A percentile compares a stretch with the other conserved stretches of the same genome.
These are phyloP conservation scores for Microdochium paspali DNA, from an alignment of 2,329 filamentous ascomycete genomes.

Conservation along the genomic window DNA sequence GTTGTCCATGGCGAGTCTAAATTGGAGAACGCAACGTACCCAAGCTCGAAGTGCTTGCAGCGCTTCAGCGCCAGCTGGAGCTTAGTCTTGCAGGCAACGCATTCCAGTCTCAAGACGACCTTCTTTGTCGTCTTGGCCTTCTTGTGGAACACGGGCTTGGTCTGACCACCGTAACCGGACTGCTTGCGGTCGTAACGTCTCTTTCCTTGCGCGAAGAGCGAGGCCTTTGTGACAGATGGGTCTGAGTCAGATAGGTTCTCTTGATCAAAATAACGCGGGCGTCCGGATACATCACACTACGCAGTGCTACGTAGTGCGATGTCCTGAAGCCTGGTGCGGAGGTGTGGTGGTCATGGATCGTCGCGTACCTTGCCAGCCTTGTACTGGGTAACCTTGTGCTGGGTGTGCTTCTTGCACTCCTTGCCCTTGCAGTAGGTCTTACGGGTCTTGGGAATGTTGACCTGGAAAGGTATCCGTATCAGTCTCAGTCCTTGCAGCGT, in stretches of 20 bases:
- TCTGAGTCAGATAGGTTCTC: background rate
- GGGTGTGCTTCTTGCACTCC: constrained; percentile 85
- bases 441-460: constrained; percentile 97
- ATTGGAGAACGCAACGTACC: constrained; percentile 50
- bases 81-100: constrained; percentile 97
- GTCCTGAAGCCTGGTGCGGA: constrained; percentile 7
- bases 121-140: constrained; percentile 99
- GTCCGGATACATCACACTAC: background rate
- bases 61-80: constrained; percentile 96
- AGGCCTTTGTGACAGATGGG: constrained; percentile 46
- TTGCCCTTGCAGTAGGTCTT: constrained; percentile 97
- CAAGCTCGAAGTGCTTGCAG: constrained; percentile 99
- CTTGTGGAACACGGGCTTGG: constrained; percentile 99
- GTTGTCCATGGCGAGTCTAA: constrained; percentile 1
- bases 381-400: constrained; percentile 94
- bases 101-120: constrained; percentile 97
- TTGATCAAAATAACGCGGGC: constrained; percentile 1
- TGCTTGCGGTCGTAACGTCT: constrained; percentile 99
- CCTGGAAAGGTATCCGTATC: constrained; percentile 40
- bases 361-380: constrained; percentile 77
- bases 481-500: constrained; percentile 8
- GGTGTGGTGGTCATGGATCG: constrained; percentile 2
- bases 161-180: constrained; percentile 99
- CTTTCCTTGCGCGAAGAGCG: constrained; percentile 97
- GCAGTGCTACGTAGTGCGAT: background rate